Percentiles rank a stretch among this genome's conserved stretches.
Conservation (phyloP, 1,139 yeast species). For the Magnusiomyces paraingens region DNA sequence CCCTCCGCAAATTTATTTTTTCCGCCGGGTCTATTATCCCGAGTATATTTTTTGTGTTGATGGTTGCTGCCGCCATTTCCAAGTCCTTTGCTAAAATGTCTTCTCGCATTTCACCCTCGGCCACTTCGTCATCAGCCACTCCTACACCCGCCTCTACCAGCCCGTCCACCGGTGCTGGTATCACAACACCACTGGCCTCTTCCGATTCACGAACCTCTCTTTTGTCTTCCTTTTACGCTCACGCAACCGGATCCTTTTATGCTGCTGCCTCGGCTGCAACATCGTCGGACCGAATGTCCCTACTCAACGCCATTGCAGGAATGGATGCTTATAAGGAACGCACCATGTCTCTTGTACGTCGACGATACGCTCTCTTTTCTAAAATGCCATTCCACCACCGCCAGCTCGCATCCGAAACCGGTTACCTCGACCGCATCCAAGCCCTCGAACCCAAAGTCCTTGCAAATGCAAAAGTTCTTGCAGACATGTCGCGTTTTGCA, state of each 20-base stretch:
- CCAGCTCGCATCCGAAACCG: slow-evolving; percentile 44
- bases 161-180: background rate
- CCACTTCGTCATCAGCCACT: background rate
- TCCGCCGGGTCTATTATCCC: slow-evolving; percentile 7
- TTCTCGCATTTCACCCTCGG: background rate
- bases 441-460: slow-evolving; percentile 41
- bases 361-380: slow-evolving; percentile 42
- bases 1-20: slow-evolving; percentile 7
- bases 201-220: background rate
- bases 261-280: background rate
- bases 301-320: slow-evolving; percentile 47
- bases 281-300: slow-evolving; percentile 30
- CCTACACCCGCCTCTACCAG: background rate
- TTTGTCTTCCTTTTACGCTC: background rate
- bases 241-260: background rate
- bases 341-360: slow-evolving; percentile 41
- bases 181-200: background rate
- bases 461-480: slow-evolving; percentile 43
- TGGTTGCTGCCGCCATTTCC: slow-evolving; percentile 10
- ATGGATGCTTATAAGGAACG: slow-evolving; percentile 42
- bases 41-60: slow-evolving; percentile 8
- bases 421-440: slow-evolving; percentile 49
- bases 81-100: background rate
- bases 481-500: slow-evolving; percentile 40
- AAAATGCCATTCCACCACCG: slow-evolving; percentile 53